These are phyloP conservation scores for Magnolia kwangsiensis DNA, from an alignment of 164 flowering plant species.

Conservation along the genomic window DNA sequence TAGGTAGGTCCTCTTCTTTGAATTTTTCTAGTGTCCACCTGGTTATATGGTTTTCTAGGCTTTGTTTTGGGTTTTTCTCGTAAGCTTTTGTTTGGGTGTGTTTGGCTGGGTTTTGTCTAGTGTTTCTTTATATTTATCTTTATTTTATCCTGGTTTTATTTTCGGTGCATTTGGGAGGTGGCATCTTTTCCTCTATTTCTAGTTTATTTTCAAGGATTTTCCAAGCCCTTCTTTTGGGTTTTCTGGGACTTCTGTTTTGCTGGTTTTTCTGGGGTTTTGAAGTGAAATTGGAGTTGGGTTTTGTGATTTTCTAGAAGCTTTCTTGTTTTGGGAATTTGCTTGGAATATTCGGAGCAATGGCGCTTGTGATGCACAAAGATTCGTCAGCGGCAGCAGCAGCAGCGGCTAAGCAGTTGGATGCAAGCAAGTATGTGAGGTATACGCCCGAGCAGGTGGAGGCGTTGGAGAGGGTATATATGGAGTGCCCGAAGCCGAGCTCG, in stretches of 20 bases:
- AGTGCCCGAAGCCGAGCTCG: conserved; percentile 89
- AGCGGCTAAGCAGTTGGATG: conserved; percentile 40
- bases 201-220: background rate
- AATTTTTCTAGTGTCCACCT: background rate
- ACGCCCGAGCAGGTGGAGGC: conserved; percentile 94
- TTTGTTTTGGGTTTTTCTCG: background rate
- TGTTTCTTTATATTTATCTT: background rate
- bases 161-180: background rate
- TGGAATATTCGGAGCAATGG: conserved; percentile 22
- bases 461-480: conserved; percentile 73
- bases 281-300: background rate
- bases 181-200: background rate
- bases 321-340: background rate
- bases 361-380: conserved; percentile 41
- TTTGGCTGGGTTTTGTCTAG: background rate
- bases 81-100: background rate
- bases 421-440: conserved; percentile 76
- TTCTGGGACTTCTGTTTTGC: background rate
- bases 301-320: background rate
- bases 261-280: background rate
- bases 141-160: background rate
- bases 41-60: background rate
- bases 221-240: background rate
- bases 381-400: conserved; percentile 17
- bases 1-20: background rate